These are phyloP conservation scores for Thymus mandschuricus DNA, from an alignment of 257 asterid species.

Conservation along the genomic window DNA sequence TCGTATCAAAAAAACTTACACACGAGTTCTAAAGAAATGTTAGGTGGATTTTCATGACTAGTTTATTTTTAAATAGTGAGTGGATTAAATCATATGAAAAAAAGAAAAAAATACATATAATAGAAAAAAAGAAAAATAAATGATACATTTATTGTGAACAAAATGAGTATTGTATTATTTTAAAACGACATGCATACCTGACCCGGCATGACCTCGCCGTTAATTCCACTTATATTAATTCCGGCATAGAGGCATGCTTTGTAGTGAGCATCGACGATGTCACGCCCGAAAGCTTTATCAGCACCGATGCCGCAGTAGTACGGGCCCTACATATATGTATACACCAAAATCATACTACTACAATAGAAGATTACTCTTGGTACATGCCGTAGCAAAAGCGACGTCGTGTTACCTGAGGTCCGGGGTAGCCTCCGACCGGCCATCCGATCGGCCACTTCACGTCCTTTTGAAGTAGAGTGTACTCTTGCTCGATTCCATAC, in stretches of 20 bases:
- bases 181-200: constrained; percentile 38
- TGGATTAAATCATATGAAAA: too few species aligned
- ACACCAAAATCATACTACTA: not conserved
- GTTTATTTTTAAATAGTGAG: too few species aligned
- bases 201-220: constrained; percentile 88
- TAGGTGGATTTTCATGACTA: too few species aligned
- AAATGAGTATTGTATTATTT: not conserved
- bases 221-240: constrained; percentile 73
- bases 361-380: too few species aligned
- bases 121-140: too few species aligned
- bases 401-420: constrained; percentile 65
- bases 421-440: constrained; percentile 84
- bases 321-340: constrained; percentile 54
- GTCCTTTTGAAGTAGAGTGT: constrained; percentile 64
- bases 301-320: constrained; percentile 81
- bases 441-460: constrained; percentile 80
- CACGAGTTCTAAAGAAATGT: too few species aligned
- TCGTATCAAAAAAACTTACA: too few species aligned
- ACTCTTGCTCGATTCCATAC: constrained; percentile 87
- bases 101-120: too few species aligned
- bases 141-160: too few species aligned
- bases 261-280: constrained; percentile 73
- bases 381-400: not conserved
- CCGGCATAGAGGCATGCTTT: constrained; percentile 85
- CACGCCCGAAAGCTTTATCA: constrained; percentile 83